A percentile compares a stretch with the other conserved stretches of the same genome.
phyloP scores from a whole-genome alignment of 371 early-diverging fungal genomes.

The Coemansia sp. region DNA sequence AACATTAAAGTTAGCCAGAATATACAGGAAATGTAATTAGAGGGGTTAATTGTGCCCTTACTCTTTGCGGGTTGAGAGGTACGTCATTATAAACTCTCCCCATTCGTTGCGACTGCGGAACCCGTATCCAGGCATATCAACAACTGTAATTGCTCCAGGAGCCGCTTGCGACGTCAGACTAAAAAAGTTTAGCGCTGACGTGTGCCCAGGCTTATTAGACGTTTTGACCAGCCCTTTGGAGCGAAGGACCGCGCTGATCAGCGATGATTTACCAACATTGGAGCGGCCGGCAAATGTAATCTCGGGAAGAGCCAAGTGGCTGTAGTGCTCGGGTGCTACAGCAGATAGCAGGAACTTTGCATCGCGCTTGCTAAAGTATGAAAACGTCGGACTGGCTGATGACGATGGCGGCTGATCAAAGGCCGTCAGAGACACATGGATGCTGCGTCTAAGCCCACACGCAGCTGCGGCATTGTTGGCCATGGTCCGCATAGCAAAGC shows the following conservation, averaged over 20 bases:
- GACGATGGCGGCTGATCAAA: not conserved
- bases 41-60: conserved; percentile 37
- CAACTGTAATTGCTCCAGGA: conserved; percentile 56
- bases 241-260: conserved; percentile 66
- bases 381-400: not conserved
- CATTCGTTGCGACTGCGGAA: conserved; percentile 69
- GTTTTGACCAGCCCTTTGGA: conserved; percentile 66
- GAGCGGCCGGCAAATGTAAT: conserved; percentile 76
- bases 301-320: conserved; percentile 51
- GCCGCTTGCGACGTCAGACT: conserved; percentile 51
- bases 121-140: conserved; percentile 84
- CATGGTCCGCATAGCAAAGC: not conserved
- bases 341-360: conserved; percentile 52
- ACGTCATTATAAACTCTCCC: conserved; percentile 68
- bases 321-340: conserved; percentile 50
- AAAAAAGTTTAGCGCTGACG: conserved; percentile 70
- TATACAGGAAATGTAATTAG: not conserved
- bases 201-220: conserved; percentile 74
- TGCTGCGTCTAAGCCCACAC: not conserved
- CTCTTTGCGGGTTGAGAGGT: conserved; percentile 60
- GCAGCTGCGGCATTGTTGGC: not conserved
- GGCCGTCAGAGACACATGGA: not conserved
- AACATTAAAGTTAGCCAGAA: not conserved
- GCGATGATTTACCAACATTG: conserved; percentile 76
- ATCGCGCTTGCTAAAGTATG: conserved; percentile 36